phyloP scores from a whole-genome alignment of 352 stramenopile genomes.

The Pythium graminicola region DNA sequence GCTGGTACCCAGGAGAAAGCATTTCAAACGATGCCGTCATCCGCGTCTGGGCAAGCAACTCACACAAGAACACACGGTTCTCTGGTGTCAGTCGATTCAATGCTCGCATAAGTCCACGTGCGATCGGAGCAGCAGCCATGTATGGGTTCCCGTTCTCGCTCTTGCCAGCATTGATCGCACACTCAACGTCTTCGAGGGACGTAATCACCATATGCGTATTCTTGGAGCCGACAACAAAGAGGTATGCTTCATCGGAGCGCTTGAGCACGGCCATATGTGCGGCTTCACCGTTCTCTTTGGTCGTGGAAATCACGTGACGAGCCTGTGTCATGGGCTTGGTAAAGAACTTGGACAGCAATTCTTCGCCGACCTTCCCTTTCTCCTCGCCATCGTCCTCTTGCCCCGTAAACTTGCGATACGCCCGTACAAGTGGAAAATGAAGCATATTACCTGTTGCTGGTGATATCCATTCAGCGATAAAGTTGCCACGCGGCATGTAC shows the following conservation, averaged over 20 bases:
- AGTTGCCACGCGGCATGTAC: slow-evolving; percentile 71
- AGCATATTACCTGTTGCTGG: slow-evolving; percentile 3
- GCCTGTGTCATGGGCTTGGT: slow-evolving; percentile 44
- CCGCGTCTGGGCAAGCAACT: slow-evolving; percentile 72
- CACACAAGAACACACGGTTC: slow-evolving; percentile 47
- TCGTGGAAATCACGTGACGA: slow-evolving; percentile 58
- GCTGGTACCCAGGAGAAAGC: slow-evolving; percentile 61
- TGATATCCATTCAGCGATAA: slow-evolving; percentile 41
- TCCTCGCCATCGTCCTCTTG: slow-evolving; percentile 70
- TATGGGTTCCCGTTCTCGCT: slow-evolving; percentile 37
- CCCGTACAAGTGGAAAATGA: slow-evolving; percentile 57
- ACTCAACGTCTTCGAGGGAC: slow-evolving; percentile 44
- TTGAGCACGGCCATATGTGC: slow-evolving; percentile 70
- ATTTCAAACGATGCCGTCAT: slow-evolving; percentile 75
- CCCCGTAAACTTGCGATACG: slow-evolving; percentile 76
- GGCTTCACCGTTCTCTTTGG: slow-evolving; percentile 76
- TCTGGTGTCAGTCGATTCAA: slow-evolving; percentile 27
- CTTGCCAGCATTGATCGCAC: slow-evolving; percentile 19
- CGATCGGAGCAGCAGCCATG: slow-evolving; percentile 44
- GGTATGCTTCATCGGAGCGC: slow-evolving; percentile 46
- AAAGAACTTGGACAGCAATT: slow-evolving; percentile 70
- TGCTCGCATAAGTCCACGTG: slow-evolving; percentile 36
- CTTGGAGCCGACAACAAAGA: slow-evolving; percentile 76
- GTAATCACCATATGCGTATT: slow-evolving; percentile 66
- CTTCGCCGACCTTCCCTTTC: slow-evolving; percentile 20